phyloP scores from a whole-genome alignment of 345 rosid genomes.

The Linum usitatissimum region DNA sequence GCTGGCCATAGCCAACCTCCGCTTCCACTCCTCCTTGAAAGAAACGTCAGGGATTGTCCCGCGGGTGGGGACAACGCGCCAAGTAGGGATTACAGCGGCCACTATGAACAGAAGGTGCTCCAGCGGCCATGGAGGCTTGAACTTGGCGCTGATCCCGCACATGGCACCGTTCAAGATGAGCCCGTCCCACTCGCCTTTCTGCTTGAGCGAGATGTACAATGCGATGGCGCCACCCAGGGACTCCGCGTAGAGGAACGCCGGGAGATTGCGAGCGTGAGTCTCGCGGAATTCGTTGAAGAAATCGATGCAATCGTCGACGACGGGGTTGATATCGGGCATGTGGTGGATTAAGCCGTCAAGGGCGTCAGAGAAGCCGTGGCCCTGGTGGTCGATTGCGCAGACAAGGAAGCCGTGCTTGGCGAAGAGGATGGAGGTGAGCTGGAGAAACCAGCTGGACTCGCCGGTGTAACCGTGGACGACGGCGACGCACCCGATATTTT shows the following conservation, averaged over 20 bases:
- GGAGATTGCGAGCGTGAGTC: constrained; percentile 36
- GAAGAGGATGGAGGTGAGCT: constrained; percentile 61
- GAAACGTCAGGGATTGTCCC: constrained; percentile 56
- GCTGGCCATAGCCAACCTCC: constrained; percentile 51
- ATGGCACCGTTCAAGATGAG: constrained; percentile 78
- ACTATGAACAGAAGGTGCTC: constrained; percentile 56
- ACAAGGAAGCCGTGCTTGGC: constrained; percentile 67
- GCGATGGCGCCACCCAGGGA: constrained; percentile 93
- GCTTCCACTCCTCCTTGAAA: constrained; percentile 77
- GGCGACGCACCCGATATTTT: constrained; percentile 45
- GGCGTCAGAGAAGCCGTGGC: constrained; percentile 82
- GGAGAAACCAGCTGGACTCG: constrained; percentile 74
- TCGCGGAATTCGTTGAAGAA: constrained; percentile 59
- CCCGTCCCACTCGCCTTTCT: constrained; percentile 65
- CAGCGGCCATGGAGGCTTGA: constrained; percentile 94
- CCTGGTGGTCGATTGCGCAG: constrained; percentile 93
- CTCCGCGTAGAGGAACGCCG: constrained; percentile 72
- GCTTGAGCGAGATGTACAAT: constrained; percentile 61
- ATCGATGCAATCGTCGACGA: constrained; percentile 66
- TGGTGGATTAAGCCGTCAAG: constrained; percentile 47
- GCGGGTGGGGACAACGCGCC: constrained; percentile 87
- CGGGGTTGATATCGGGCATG: constrained; percentile 61
- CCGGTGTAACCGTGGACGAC: constrained; percentile 92
- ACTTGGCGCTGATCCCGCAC: constrained; percentile 81
- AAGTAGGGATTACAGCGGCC: constrained; percentile 67